Percentiles rank a stretch among this genome's conserved stretches.
Evolutionary conservation across 306 rosid species (phyloP).

Genomic region (Lithocarpus polystachyus): DNA sequence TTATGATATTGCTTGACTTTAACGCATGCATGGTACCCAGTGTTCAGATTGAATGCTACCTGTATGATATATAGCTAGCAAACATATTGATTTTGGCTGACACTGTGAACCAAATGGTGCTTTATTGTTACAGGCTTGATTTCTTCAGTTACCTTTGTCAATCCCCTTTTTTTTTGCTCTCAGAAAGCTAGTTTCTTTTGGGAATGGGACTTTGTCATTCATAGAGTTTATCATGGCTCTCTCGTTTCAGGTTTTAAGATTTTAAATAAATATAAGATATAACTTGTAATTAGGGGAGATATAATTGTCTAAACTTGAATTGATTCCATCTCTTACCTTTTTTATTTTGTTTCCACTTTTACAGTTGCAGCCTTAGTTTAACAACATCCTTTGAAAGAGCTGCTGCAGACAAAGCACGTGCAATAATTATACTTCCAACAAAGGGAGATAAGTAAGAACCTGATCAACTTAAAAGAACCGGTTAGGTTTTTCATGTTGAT

Average conservation of each 20-base stretch:
- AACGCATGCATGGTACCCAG: neutral
- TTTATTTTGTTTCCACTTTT: constrained; percentile 36
- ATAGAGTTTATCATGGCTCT: neutral
- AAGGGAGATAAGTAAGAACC: constrained; percentile 82
- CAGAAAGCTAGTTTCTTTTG: neutral
- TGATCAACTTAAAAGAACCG: constrained; percentile 17
- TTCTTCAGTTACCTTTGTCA: neutral
- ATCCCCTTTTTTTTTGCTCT: neutral
- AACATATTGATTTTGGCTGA: neutral
- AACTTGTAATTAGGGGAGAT: neutral
- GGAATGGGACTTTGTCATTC: neutral
- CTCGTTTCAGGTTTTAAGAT: neutral
- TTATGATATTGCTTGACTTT: neutral
- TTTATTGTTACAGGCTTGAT: neutral
- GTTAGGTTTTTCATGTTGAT: neutral
- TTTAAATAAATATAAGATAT: neutral
- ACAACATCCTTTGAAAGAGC: constrained; percentile 95
- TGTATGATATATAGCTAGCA: neutral
- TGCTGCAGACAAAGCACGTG: constrained; percentile 86
- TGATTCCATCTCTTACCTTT: constrained; percentile 30
- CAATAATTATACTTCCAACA: constrained; percentile 85
- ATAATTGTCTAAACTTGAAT: constrained; percentile 10
- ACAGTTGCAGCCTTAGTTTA: constrained; percentile 86
- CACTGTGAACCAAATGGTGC: neutral
- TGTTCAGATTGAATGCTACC: neutral